Conservation (phyloP, 225 moss, liverwort and hornwort species). For the Climacium dendroides region DNA sequence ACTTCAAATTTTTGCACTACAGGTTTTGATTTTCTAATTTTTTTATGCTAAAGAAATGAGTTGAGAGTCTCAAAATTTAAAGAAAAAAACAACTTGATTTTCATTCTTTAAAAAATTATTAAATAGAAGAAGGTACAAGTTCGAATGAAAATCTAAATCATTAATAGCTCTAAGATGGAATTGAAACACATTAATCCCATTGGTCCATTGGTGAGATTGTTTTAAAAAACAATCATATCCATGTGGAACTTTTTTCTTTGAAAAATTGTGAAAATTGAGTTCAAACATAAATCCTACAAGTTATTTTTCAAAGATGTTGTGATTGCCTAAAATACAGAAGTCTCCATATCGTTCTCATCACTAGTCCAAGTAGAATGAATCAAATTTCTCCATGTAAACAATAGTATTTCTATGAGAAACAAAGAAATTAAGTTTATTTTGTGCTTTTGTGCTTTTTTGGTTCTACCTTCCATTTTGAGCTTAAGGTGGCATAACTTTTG, state of each 20-base stretch:
- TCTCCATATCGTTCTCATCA: background rate
- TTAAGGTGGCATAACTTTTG: background rate
- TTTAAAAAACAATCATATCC: background rate
- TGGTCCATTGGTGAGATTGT: background rate
- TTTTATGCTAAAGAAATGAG: background rate
- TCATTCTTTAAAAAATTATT: background rate
- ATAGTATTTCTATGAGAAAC: background rate
- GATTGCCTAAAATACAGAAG: background rate
- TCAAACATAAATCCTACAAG: background rate
- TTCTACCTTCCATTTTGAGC: background rate
- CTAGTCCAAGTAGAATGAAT: background rate
- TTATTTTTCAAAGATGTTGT: background rate
- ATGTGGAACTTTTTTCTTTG: background rate
- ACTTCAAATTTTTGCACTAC: background rate
- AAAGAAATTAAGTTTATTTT: background rate
- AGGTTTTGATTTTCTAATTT: background rate
- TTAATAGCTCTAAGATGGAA: background rate
- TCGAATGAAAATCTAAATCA: background rate
- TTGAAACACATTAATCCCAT: background rate
- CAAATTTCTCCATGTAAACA: background rate
- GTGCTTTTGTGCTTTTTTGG: background rate
- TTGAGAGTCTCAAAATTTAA: background rate
- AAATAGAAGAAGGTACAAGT: background rate
- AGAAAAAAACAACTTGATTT: background rate
- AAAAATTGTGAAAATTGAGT: background rate